Evolutionary conservation across 2,329 filamentous ascomycete species (phyloP).

Genomic region (Cyanodermella asteris): DNA sequence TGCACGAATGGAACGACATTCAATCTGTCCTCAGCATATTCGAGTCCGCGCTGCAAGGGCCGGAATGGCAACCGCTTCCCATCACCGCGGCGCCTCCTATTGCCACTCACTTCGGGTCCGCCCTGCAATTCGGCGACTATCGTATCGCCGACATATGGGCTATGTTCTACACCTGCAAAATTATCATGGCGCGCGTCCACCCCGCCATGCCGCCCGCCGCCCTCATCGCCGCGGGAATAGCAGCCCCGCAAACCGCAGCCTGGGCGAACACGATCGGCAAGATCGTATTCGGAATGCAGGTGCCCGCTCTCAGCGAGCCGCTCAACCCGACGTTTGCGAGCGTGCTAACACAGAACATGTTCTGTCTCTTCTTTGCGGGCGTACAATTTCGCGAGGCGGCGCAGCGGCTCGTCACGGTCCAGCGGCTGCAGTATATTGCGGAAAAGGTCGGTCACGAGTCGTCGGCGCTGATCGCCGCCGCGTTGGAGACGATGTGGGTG

Average conservation of each 20-base stretch:
- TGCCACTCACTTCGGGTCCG: slow-evolving; percentile 58
- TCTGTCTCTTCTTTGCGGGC: slow-evolving; percentile 70
- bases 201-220: slow-evolving; percentile 80
- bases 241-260: slow-evolving; percentile 46
- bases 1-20: slow-evolving; percentile 51
- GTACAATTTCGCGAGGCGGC: slow-evolving; percentile 51
- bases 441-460: slow-evolving; percentile 74
- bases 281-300: slow-evolving; percentile 51
- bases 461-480: slow-evolving; percentile 56
- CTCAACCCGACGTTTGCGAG: slow-evolving; percentile 61
- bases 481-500: slow-evolving; percentile 69
- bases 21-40: slow-evolving; percentile 19
- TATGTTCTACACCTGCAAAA: slow-evolving; percentile 65
- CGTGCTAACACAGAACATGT: slow-evolving; percentile 59
- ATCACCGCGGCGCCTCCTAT: slow-evolving; percentile 41
- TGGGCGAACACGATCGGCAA: slow-evolving; percentile 58
- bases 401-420: slow-evolving; percentile 61
- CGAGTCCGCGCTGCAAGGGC: slow-evolving; percentile 40
- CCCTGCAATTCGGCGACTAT: slow-evolving; percentile 63
- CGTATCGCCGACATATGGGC: slow-evolving; percentile 77
- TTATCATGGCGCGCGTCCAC: slow-evolving; percentile 62
- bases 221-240: slow-evolving; percentile 64
- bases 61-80: slow-evolving; percentile 54
- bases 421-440: slow-evolving; percentile 51
- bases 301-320: slow-evolving; percentile 28